phyloP scores from a whole-genome alignment of 1,284 basidiomycete species.

The Taiwanofungus camphoratus region DNA sequence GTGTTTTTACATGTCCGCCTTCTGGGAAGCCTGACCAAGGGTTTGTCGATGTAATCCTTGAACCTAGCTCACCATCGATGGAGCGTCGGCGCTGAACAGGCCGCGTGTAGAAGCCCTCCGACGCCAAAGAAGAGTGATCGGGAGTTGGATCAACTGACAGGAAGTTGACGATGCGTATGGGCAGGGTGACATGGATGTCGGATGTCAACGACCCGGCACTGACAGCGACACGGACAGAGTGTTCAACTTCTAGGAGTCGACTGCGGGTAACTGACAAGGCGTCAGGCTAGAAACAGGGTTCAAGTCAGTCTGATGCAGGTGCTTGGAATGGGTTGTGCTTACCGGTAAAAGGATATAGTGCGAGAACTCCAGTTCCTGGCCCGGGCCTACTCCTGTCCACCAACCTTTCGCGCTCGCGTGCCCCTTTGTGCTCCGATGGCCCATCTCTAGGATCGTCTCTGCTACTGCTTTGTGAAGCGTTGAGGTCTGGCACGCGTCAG shows the following conservation, averaged over 20 bases:
- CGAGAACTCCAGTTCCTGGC: conserved; percentile 55
- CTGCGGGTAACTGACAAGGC: conserved; percentile 72
- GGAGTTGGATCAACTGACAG: conserved; percentile 78
- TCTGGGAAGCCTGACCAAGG: not conserved
- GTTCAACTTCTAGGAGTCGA: conserved; percentile 76
- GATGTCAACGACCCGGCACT: conserved; percentile 60
- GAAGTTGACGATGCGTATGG: conserved; percentile 73
- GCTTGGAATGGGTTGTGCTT: conserved; percentile 26
- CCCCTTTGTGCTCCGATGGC: conserved; percentile 57
- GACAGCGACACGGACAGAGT: conserved; percentile 68
- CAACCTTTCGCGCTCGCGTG: conserved; percentile 80
- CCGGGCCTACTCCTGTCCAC: conserved; percentile 77
- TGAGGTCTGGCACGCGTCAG: conserved; percentile 53
- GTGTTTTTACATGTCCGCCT: no score
- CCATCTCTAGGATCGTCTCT: conserved; percentile 61
- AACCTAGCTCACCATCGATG: conserved; percentile 8
- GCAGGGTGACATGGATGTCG: conserved; percentile 63
- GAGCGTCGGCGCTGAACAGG: conserved; percentile 12
- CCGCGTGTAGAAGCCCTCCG: conserved; percentile 17
- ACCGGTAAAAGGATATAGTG: conserved; percentile 72
- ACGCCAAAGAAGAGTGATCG: conserved; percentile 26
- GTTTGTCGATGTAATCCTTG: not conserved
- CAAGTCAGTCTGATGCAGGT: conserved; percentile 3
- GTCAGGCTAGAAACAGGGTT: conserved; percentile 46
- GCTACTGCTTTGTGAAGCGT: conserved; percentile 63